Evolutionary conservation across 371 early-diverging fungal species (phyloP).

Genomic region (Mucor mucedo): DNA sequence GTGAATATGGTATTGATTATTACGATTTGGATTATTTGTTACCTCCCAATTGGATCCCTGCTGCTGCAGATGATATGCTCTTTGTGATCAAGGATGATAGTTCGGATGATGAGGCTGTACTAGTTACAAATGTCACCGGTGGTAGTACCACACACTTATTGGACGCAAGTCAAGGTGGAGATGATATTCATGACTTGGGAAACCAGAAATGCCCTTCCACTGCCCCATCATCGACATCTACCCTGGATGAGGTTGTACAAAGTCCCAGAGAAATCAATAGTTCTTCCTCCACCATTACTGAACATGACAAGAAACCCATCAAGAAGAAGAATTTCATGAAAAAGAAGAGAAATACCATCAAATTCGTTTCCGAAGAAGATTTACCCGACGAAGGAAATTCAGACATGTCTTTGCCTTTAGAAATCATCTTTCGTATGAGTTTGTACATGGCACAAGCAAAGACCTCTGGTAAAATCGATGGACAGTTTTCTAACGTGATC

Average conservation of each 20-base stretch:
- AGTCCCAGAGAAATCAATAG: not conserved
- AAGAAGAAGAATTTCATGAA: slow-evolving; percentile 5
- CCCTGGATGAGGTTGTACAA: slow-evolving; percentile 1
- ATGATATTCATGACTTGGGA: slow-evolving; percentile 18
- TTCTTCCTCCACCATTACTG: not conserved
- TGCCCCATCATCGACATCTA: slow-evolving; percentile 15
- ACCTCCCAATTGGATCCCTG: slow-evolving; percentile 55
- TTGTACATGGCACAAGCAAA: slow-evolving; percentile 58
- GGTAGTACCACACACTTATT: slow-evolving; percentile 13
- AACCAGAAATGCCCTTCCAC: slow-evolving; percentile 18
- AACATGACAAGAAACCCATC: not conserved
- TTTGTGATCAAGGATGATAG: slow-evolving; percentile 16
- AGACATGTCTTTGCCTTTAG: slow-evolving; percentile 64
- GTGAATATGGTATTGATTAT: slow-evolving; percentile 65
- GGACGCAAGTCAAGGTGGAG: slow-evolving; percentile 25
- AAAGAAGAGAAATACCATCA: slow-evolving; percentile 9
- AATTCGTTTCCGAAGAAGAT: slow-evolving; percentile 46
- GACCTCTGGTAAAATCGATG: slow-evolving; percentile 53
- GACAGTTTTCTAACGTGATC: slow-evolving; percentile 53
- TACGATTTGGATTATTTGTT: slow-evolving; percentile 59
- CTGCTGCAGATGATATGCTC: slow-evolving; percentile 42
- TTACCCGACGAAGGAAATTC: slow-evolving; percentile 44
- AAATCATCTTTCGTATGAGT: slow-evolving; percentile 62
- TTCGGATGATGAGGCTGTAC: slow-evolving; percentile 16
- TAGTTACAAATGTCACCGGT: slow-evolving; percentile 1